A percentile compares a stretch with the other conserved stretches of the same genome.
These are phyloP conservation scores for Chaetoceros tenuissimus DNA, from an alignment of 108 stramenopile species.

Conservation along the genomic window DNA sequence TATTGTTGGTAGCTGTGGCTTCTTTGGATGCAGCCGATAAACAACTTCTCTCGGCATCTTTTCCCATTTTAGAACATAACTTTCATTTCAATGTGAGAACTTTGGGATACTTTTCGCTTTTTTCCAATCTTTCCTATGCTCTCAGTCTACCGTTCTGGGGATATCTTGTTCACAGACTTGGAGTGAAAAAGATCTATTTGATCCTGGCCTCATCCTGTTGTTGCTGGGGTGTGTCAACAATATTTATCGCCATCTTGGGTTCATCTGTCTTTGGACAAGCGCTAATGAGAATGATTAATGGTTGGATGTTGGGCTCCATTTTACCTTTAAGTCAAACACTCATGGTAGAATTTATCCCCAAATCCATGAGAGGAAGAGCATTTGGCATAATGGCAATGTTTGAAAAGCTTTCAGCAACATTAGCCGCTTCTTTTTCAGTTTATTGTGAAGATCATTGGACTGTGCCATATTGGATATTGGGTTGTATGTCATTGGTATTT, in stretches of 20 bases:
- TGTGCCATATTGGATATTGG: conserved; percentile 24
- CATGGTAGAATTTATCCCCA: conserved; percentile 24
- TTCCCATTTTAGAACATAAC: conserved; percentile 31
- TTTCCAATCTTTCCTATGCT: conserved; percentile 39
- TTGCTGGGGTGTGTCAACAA: conserved; percentile 38
- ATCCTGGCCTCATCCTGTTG: conserved; percentile 23
- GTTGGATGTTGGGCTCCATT: conserved; percentile 32
- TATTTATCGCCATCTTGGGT: conserved; percentile 22
- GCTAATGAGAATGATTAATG: conserved; percentile 26
- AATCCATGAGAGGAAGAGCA: conserved; percentile 22
- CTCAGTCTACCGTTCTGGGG: conserved; percentile 42
- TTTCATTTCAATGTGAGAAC: conserved; percentile 23
- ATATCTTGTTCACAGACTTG: conserved; percentile 24
- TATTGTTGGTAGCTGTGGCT: conserved; percentile 26
- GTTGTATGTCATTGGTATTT: conserved; percentile 24
- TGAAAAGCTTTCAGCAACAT: conserved; percentile 35
- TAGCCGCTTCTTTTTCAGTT: conserved; percentile 28
- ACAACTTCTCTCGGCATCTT: conserved; percentile 26
- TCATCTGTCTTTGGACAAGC: conserved; percentile 20
- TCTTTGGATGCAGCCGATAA: conserved; percentile 46
- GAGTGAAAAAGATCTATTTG: conserved; percentile 11
- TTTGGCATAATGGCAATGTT: conserved; percentile 39
- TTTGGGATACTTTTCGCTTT: conserved; percentile 42
- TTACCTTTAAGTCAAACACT: conserved; percentile 46
- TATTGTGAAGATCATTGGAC: conserved; percentile 36